Evolutionary conservation across 202 grass and related monocot genomes (phyloP).

Genomic region (Zizania palustris): DNA sequence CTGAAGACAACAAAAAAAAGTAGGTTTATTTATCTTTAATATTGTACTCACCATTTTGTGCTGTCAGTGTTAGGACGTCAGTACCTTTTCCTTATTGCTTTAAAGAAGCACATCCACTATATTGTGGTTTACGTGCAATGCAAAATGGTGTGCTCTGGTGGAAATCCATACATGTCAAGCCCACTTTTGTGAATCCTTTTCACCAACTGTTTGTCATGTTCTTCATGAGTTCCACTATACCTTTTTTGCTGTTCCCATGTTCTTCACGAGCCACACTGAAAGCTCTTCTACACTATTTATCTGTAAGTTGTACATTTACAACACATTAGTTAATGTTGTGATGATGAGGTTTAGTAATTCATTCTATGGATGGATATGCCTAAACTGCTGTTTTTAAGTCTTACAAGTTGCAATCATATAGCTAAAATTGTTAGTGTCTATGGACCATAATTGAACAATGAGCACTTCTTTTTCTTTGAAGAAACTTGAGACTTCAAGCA

Average conservation of each 20-base stretch:
- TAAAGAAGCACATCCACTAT: constrained; percentile 1
- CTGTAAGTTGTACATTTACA: not conserved
- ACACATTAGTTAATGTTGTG: not conserved
- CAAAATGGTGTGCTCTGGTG: constrained; percentile 19
- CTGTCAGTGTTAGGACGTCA: constrained; percentile 1
- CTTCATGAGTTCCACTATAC: constrained; percentile 23
- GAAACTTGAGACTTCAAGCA: not conserved
- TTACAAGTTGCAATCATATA: not conserved
- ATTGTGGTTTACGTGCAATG: not conserved
- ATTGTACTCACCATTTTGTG: not conserved
- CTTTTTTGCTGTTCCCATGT: not conserved
- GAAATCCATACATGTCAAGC: constrained; percentile 11
- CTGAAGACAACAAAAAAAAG: constrained; percentile 14
- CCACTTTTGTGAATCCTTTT: constrained; percentile 8
- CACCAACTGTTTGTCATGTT: constrained; percentile 27
- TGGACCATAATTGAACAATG: too few species aligned
- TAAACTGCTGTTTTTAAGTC: not conserved
- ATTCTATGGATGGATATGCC: not conserved
- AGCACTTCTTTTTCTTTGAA: not conserved
- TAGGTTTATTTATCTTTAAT: not conserved
- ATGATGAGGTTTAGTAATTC: not conserved
- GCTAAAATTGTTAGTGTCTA: not conserved
- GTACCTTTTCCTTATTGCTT: not conserved
- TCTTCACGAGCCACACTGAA: not conserved
- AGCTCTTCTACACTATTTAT: not conserved